Percentiles rank a stretch among this genome's conserved stretches.
These are phyloP conservation scores for Russula sp. DNA, from an alignment of 768 basidiomycete genomes.

Conservation along the genomic window DNA sequence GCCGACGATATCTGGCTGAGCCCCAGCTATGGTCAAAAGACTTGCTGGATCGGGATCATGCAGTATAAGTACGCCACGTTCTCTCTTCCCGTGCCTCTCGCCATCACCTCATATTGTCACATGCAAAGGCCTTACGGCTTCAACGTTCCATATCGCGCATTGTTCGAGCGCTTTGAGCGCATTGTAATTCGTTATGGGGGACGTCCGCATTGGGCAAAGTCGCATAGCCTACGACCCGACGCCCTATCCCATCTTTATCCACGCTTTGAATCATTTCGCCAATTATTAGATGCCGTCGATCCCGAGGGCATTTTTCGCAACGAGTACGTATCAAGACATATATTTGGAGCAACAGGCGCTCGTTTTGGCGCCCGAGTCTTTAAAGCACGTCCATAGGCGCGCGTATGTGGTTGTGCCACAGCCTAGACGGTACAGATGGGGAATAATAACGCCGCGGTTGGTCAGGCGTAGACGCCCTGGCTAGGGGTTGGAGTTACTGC, in stretches of 20 bases:
- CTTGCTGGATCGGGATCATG: slow-evolving; percentile 96
- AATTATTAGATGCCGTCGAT: slow-evolving; percentile 63
- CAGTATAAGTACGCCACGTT: slow-evolving; percentile 76
- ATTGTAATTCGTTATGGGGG: slow-evolving; percentile 66
- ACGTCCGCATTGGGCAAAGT: slow-evolving; percentile 95
- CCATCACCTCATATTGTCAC: background rate
- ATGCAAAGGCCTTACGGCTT: slow-evolving; percentile 70
- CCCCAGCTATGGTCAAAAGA: slow-evolving; percentile 70
- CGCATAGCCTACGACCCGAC: slow-evolving; percentile 64
- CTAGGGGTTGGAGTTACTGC: background rate
- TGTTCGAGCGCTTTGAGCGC: slow-evolving; percentile 70
- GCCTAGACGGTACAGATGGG: slow-evolving; percentile 2
- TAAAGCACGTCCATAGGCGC: slow-evolving; percentile 31
- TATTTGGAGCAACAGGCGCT: slow-evolving; percentile 52
- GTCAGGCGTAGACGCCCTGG: background rate
- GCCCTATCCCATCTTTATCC: slow-evolving; percentile 68
- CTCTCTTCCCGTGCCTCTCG: slow-evolving; percentile 8
- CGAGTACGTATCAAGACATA: slow-evolving; percentile 82
- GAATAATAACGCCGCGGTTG: slow-evolving; percentile 2
- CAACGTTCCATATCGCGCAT: slow-evolving; percentile 68
- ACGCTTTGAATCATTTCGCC: slow-evolving; percentile 67
- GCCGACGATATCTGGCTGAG: slow-evolving; percentile 92
- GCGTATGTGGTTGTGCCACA: slow-evolving; percentile 6
- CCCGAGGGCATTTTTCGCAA: slow-evolving; percentile 74
- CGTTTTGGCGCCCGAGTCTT: slow-evolving; percentile 40